Conservation (phyloP, 176 grass and related monocot species). For the Triticum timopheevii region DNA sequence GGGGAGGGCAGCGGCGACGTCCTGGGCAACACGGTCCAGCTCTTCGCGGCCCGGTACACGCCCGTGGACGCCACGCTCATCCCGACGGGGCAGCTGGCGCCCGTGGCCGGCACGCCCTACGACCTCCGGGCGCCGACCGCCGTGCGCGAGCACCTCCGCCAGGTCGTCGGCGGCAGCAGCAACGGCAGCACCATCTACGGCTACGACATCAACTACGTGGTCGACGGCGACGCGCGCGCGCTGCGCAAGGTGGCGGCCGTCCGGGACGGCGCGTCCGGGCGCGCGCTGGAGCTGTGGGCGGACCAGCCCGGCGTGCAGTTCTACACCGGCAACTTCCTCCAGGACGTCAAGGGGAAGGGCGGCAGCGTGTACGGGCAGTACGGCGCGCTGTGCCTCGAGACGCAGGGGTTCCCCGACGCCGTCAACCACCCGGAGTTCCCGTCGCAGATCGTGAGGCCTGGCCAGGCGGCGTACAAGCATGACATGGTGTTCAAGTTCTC, state of each 20-base stretch:
- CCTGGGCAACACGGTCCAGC: constrained; percentile 63
- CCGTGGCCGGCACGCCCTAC: constrained; percentile 69
- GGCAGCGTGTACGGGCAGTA: constrained; percentile 51
- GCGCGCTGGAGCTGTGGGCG: constrained; percentile 68
- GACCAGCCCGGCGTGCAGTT: constrained; percentile 92
- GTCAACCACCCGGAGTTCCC: constrained; percentile 86
- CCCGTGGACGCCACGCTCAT: constrained; percentile 55
- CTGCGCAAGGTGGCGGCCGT: constrained; percentile 66
- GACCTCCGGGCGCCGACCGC: constrained; percentile 50
- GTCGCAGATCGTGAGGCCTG: constrained; percentile 57
- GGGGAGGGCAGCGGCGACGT: constrained; percentile 64
- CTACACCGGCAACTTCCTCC: constrained; percentile 78
- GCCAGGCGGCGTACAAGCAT: constrained; percentile 53
- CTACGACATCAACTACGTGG: constrained; percentile 80
- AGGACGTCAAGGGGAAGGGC: constrained; percentile 45
- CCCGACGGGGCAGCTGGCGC: constrained; percentile 54
- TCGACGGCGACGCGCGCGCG: constrained; percentile 15
- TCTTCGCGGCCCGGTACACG: constrained; percentile 68
- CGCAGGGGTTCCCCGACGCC: constrained; percentile 83
- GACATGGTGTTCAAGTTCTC: constrained; percentile 83
- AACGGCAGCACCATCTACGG: constrained; percentile 36
- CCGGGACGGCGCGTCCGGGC: constrained; percentile 45
- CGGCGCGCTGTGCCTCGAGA: constrained; percentile 78
- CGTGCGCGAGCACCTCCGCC: constrained; percentile 53
- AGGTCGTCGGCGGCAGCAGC: constrained; percentile 3